phyloP scores from a whole-genome alignment of 148 eudicot genomes.

The Spergularia bocconei region DNA sequence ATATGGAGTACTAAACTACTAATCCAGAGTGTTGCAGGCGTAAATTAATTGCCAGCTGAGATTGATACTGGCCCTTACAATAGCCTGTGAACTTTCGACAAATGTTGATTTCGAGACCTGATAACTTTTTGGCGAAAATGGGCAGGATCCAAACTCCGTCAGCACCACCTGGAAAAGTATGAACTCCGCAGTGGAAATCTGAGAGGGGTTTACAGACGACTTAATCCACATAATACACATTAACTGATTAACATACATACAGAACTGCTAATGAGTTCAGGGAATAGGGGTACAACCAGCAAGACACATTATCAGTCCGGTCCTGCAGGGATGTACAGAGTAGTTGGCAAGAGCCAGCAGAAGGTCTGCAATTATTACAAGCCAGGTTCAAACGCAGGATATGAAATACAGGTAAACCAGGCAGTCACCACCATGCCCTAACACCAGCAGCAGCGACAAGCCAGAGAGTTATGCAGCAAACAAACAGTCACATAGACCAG shows the following conservation, averaged over 20 bases:
- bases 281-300: conserved; percentile 8
- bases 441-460: not conserved
- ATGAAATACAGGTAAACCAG: not conserved
- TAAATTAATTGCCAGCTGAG: too few relatives aligned
- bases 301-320: conserved; percentile 13
- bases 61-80: too few relatives aligned
- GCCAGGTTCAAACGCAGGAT: not conserved
- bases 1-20: too few relatives aligned
- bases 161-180: too few relatives aligned
- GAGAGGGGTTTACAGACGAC: too few relatives aligned
- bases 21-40: too few relatives aligned
- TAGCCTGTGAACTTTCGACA: too few relatives aligned
- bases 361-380: conserved; percentile 9
- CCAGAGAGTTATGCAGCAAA: not conserved
- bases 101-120: too few relatives aligned
- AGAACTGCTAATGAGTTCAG: not conserved
- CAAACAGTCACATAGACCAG: conserved; percentile 55
- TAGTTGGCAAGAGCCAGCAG: conserved; percentile 4
- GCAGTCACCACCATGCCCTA: not conserved
- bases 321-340: not conserved
- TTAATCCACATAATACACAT: too few relatives aligned
- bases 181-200: too few relatives aligned
- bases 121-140: too few relatives aligned
- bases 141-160: too few relatives aligned
- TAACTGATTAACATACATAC: not conserved